phyloP scores from a whole-genome alignment of 345 rosid genomes.

The Pugionium dolabratum region DNA sequence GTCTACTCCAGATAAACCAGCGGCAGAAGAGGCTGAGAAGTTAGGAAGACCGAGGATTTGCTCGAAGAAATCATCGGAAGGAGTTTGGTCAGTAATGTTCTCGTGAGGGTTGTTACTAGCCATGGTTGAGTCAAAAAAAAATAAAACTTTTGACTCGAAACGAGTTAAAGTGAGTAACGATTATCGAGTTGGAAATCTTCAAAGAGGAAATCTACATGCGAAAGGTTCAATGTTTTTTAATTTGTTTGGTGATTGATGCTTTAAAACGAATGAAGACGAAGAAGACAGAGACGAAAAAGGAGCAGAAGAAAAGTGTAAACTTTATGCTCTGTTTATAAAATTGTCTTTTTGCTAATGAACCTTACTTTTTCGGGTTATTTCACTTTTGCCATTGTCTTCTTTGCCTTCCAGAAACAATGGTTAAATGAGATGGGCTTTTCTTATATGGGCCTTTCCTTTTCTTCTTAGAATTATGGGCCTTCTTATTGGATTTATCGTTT shows the following conservation, averaged over 20 bases:
- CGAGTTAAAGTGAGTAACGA: conserved; percentile 39
- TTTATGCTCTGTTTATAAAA: conserved; percentile 44
- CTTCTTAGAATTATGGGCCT: background rate
- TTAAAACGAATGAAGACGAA: conserved; percentile 36
- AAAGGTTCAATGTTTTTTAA: conserved; percentile 9
- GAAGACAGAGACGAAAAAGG: conserved; percentile 41
- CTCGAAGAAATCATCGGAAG: conserved; percentile 87
- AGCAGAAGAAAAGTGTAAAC: conserved; percentile 35
- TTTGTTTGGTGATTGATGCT: conserved; percentile 31
- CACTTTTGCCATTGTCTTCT: conserved; percentile 35
- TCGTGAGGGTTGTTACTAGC: conserved; percentile 72
- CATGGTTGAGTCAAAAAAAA: conserved; percentile 44
- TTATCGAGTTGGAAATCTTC: conserved; percentile 24
- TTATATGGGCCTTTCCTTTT: background rate
- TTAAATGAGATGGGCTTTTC: background rate
- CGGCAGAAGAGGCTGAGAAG: conserved; percentile 59
- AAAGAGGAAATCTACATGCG: conserved; percentile 49
- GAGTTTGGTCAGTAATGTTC: conserved; percentile 41
- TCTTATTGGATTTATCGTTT: background rate
- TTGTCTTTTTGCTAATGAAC: conserved; percentile 21
- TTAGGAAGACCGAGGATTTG: conserved; percentile 78
- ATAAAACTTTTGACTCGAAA: conserved; percentile 18
- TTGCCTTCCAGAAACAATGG: conserved; percentile 4
- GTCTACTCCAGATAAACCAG: conserved; percentile 55
- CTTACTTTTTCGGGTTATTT: conserved; percentile 34